Evolutionary conservation across 2,329 filamentous ascomycete genomes (phyloP).

Genomic region (Aspergillus flavus): DNA sequence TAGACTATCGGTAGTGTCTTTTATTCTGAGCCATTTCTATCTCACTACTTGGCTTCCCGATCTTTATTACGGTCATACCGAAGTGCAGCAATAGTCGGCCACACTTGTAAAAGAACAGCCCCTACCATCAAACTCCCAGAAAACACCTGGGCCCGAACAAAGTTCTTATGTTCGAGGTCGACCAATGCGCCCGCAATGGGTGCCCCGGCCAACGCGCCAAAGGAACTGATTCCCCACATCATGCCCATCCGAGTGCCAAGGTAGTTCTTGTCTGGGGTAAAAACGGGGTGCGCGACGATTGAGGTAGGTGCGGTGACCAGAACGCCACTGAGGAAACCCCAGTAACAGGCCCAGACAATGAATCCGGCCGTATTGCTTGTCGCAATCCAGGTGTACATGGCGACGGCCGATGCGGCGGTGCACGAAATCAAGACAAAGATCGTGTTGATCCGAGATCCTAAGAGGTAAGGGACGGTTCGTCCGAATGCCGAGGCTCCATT

Average conservation of each 20-base stretch:
- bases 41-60: background rate
- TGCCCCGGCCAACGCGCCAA: conserved; percentile 34
- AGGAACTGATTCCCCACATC: conserved; percentile 40
- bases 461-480: conserved; percentile 50
- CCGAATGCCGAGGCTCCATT: conserved; percentile 56
- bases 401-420: conserved; percentile 27
- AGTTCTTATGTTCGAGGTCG: conserved; percentile 27
- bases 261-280: conserved; percentile 29
- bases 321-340: conserved; percentile 34
- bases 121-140: conserved; percentile 36
- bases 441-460: conserved; percentile 37
- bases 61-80: conserved; percentile 21
- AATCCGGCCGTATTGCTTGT: conserved; percentile 26
- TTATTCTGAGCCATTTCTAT: no score
- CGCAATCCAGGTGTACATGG: conserved; percentile 38
- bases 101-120: conserved; percentile 29
- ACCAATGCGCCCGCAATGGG: conserved; percentile 37
- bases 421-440: conserved; percentile 26
- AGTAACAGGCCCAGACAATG: conserved; percentile 37
- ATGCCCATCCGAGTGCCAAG: conserved; percentile 36
- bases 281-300: conserved; percentile 33
- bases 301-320: conserved; percentile 34
- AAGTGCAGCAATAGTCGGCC: conserved; percentile 29
- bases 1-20: no score
- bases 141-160: conserved; percentile 35